Base-by-base conservation (phyloP, 805 yeast genomes). In the Maudiozyma barnettii region DNA sequence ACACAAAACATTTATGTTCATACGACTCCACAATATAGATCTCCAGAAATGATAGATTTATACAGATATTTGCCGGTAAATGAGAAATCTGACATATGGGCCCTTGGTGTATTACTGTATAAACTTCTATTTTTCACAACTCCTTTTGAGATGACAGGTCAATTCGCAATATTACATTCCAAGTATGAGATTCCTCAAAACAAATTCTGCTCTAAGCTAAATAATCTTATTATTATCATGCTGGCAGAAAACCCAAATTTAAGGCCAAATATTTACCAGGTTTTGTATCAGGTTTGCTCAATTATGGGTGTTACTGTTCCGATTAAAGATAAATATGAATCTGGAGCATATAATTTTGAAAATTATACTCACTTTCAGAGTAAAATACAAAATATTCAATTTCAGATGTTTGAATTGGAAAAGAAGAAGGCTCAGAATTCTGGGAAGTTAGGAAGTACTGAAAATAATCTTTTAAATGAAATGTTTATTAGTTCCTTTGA, bases 21-120 rank as follows among this genome's bases (percentile, higher is more conserved):
- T 61, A 93, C 99, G 0, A 91, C 99, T 4, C 95, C 96, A 20
- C 99, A 93, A 65, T 93, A 93, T 63, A 73, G 99, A 52, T 74
- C 95, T 0, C 99, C 99, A 0, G 99, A 91, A 63, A 93, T 91
- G 98, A 78, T 91, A 47, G 97, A 91, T 65, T 73, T 91, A 29
- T 83, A 84, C 62, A 72, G 87, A 44, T 85, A 89, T 9, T 68
- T 79, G 41, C 95, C 96, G 2, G 85, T 91, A 43, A 95, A 91
- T 65, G 95, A 90, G 57, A 88, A 89, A 66, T 76, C 93, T 9
- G 99, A 91, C 68, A 86, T 91, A 44, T 91, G 99, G 99, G 99
- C 99, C 0, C 69, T 91, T 44, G 99, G 99, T 6, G 82, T 93
- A 30, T 85, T 91, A 51, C 71, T 93, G 44, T 91, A 87, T 71